Base-by-base conservation (phyloP, 202 grass and related monocot genomes). In the Schoenoplectus tabernaemontani region DNA sequence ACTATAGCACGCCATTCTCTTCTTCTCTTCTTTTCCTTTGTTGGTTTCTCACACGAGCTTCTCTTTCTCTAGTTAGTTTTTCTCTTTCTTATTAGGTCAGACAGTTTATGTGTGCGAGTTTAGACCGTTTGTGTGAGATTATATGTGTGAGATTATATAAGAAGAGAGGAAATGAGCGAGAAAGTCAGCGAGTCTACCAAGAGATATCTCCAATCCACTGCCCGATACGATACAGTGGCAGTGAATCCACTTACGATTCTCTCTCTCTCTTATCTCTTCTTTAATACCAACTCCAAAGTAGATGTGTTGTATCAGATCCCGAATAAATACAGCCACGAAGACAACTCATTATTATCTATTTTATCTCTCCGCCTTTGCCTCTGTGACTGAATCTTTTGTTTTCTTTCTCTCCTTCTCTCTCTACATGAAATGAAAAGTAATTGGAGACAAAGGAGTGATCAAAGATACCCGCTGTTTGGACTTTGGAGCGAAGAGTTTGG, bases 281-380 rank as follows among this genome's bases (percentile, higher is more conserved):
- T 80, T 46, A 80, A 47, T 80, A 80, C 78, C 51, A 80, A 80
- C 36, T 80, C 78, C 42, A 63, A 65, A 80, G 78, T 80, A 44
- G 78, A 64, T 80, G 58, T 47, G 23, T 79, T 80, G 38, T 65
- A 80, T 80, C 59, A 33, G 38, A 80, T 64, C 32, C 16, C 37
- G 26, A 51, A 64, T 80, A 62, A 64, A 80, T 78, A 59, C 56
- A 78, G 17, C 61, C 59, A 63, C 28, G 57, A 64, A 80, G 17
- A 36, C 59, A 63, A 44, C 17, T 58, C 76, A 60, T 24, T 78
- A 58, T 22, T 53, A 26, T 28, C 28, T 28, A 28, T 28, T 28
- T 28, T 28, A 28, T 28, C 28, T 28, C 28, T 77, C 1, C 32
- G 9, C 53, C 47, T 56, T 7, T 28, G 28, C 28, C 28, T 77